Percentiles rank a stretch among this genome's conserved stretches.
phyloP scores from a whole-genome alignment of 371 early-diverging fungal species.

The Lichtheimia corymbifera region DNA sequence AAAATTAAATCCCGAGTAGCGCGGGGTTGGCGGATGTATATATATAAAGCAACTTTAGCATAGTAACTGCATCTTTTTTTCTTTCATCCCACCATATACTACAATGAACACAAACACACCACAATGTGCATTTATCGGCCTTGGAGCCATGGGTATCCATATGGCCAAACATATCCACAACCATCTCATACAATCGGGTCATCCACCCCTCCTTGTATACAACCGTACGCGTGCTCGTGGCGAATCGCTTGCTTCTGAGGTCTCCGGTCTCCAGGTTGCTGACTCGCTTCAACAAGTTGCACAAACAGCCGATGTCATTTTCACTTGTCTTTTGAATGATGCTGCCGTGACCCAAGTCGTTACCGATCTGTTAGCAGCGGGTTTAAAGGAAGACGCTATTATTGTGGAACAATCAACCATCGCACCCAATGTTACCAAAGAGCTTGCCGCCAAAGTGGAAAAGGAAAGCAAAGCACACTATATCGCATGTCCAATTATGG shows the following conservation, averaged over 20 bases:
- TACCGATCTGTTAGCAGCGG: slow-evolving; percentile 13
- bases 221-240: slow-evolving; percentile 55
- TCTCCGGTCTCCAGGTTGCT: slow-evolving; percentile 29
- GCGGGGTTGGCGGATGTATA: too few species aligned
- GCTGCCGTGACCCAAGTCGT: slow-evolving; percentile 35
- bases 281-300: slow-evolving; percentile 32
- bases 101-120: slow-evolving; percentile 4
- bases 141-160: slow-evolving; percentile 56
- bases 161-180: slow-evolving; percentile 48
- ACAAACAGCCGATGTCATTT: slow-evolving; percentile 43
- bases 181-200: slow-evolving; percentile 13
- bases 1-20: too few species aligned
- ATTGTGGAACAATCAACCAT: slow-evolving; percentile 49
- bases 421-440: slow-evolving; percentile 22
- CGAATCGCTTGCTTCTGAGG: slow-evolving; percentile 21
- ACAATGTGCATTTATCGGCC: slow-evolving; percentile 54
- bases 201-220: slow-evolving; percentile 41
- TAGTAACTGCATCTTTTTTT: too few species aligned
- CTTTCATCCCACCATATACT: too few species aligned
- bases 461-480: slow-evolving; percentile 17
- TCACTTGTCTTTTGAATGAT: slow-evolving; percentile 54
- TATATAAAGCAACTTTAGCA: too few species aligned
- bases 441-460: slow-evolving; percentile 12
- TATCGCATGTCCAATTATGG: slow-evolving; percentile 45
- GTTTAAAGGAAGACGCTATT: slow-evolving; percentile 27